Conservation (phyloP, 2,329 filamentous ascomycete species). For the Alternaria dauci region DNA sequence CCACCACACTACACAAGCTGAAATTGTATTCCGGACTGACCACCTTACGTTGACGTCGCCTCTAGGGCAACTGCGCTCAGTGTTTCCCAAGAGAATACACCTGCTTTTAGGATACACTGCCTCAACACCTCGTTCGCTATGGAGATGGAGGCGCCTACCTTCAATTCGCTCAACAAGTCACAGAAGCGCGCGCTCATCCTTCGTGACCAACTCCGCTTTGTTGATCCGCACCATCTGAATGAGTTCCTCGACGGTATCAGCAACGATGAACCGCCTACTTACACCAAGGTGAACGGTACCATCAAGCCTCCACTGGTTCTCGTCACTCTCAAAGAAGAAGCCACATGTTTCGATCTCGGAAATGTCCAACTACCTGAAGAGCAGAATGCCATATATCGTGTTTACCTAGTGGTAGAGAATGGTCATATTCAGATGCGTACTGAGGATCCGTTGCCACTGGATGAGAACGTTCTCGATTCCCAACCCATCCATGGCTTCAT, state of each 20-base stretch:
- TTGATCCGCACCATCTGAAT: constrained; percentile 35
- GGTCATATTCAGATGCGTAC: constrained; percentile 31
- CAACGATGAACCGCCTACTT: constrained; percentile 41
- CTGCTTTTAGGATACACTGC: not conserved
- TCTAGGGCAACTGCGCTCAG: not conserved
- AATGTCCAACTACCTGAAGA: constrained; percentile 38
- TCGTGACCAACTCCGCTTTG: constrained; percentile 39
- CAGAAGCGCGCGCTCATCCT: constrained; percentile 42
- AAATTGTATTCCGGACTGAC: not conserved
- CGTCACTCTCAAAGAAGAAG: constrained; percentile 33
- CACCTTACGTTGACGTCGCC: not conserved
- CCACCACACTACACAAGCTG: not conserved
- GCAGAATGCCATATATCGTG: constrained; percentile 18
- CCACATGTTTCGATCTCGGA: constrained; percentile 38
- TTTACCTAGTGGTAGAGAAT: constrained; percentile 29
- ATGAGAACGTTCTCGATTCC: constrained; percentile 26
- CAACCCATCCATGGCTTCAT: constrained; percentile 37
- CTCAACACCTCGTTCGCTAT: constrained; percentile 4
- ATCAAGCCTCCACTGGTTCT: constrained; percentile 32
- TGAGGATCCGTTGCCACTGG: constrained; percentile 26
- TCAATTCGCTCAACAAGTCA: constrained; percentile 33
- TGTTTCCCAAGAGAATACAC: not conserved
- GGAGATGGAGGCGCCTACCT: constrained; percentile 24
- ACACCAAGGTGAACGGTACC: constrained; percentile 31
- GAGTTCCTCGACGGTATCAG: constrained; percentile 36